phyloP scores from a whole-genome alignment of 805 yeast species.

The Barnettozyma vustinii region DNA sequence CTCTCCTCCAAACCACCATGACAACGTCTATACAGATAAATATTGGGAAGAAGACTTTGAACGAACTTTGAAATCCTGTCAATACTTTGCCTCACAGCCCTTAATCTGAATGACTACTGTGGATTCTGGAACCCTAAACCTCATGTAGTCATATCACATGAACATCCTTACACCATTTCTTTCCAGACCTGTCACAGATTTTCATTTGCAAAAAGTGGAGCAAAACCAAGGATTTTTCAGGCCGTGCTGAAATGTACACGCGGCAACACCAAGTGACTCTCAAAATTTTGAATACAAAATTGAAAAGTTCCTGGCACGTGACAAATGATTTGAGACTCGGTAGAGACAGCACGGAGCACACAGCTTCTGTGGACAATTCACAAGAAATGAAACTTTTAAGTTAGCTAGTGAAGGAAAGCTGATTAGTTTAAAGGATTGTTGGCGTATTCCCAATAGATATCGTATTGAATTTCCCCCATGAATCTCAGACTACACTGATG shows the following conservation, averaged over 20 bases:
- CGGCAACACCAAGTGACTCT: background rate
- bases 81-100: conserved; percentile 8
- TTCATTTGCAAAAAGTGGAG: background rate
- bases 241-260: background rate
- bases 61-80: conserved; percentile 34
- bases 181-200: background rate
- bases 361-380: too few relatives aligned
- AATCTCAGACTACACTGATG: too few relatives aligned
- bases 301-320: background rate
- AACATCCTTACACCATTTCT: background rate
- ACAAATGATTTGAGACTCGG: background rate
- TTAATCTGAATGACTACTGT: background rate
- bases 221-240: background rate
- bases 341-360: background rate
- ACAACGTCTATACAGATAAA: conserved; percentile 38
- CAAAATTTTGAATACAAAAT: too few relatives aligned
- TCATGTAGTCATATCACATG: background rate
- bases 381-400: too few relatives aligned
- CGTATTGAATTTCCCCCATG: too few relatives aligned
- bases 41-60: conserved; percentile 53
- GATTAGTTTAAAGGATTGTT: too few relatives aligned
- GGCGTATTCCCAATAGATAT: too few relatives aligned
- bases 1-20: conserved; percentile 47
- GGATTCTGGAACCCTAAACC: conserved; percentile 2
- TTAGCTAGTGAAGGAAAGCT: too few relatives aligned